Evolutionary conservation across 208 protist genomes (phyloP).

Genomic region (Tritrichomonas foetus): DNA sequence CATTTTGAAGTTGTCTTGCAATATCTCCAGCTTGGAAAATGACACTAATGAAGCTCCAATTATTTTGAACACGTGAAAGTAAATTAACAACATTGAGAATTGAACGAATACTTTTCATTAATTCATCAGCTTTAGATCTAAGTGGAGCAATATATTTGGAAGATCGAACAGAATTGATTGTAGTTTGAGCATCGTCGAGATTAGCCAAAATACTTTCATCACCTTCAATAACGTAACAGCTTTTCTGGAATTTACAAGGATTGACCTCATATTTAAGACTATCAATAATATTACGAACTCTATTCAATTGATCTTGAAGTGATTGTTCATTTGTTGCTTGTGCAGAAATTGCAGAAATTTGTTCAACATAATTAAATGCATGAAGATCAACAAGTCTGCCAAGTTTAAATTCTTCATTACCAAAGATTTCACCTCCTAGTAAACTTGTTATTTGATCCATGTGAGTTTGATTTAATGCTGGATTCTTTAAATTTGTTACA

Average conservation of each 20-base stretch:
- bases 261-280: background rate
- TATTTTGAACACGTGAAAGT: background rate
- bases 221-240: background rate
- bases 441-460: constrained; percentile 18
- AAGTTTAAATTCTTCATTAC: background rate
- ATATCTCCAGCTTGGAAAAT: constrained; percentile 32
- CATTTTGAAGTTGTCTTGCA: background rate
- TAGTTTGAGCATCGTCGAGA: background rate
- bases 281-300: background rate
- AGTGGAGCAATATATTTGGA: background rate
- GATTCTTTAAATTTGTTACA: background rate
- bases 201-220: background rate
- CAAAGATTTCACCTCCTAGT: background rate
- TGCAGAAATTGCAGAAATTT: background rate
- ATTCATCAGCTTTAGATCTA: constrained; percentile 53
- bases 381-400: background rate
- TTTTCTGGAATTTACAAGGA: background rate
- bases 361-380: background rate
- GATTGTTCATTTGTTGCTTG: constrained; percentile 38
- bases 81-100: constrained; percentile 45
- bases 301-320: background rate
- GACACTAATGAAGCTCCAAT: background rate
- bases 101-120: constrained; percentile 54
- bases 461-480: background rate
- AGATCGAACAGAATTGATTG: background rate